A percentile compares a stretch with the other conserved stretches of the same genome.
Conservation (phyloP, 176 grass and related monocot genomes). For the Oryza officinalis region DNA sequence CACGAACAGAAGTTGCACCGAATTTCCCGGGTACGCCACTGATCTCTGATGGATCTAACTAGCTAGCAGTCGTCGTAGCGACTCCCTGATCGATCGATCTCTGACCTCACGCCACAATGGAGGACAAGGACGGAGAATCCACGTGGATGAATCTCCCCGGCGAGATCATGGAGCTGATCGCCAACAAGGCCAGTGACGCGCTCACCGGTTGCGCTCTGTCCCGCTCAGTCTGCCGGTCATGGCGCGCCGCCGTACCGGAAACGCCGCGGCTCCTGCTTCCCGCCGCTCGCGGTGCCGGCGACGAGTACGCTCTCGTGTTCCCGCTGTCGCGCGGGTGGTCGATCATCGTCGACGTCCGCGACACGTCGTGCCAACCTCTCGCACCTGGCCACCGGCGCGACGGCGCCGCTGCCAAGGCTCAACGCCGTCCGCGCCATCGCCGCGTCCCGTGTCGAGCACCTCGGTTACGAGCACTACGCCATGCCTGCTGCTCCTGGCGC, state of each 20-base stretch:
- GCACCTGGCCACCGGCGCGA: constrained; percentile 19
- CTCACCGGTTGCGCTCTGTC: not conserved
- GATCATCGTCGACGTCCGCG: constrained; percentile 10
- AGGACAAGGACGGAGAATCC: too few species aligned
- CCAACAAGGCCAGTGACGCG: too few species aligned
- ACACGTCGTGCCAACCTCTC: constrained; percentile 21
- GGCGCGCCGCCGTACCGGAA: not conserved
- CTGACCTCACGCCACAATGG: too few species aligned
- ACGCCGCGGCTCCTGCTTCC: constrained; percentile 10
- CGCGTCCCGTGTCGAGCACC: not conserved
- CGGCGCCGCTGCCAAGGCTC: constrained; percentile 3
- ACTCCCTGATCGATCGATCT: too few species aligned
- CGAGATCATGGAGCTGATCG: too few species aligned
- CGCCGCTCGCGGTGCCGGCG: not conserved
- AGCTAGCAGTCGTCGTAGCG: too few species aligned
- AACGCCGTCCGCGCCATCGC: not conserved
- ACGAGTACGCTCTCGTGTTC: not conserved
- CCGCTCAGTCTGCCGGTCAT: constrained; percentile 9
- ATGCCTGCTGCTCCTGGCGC: too few species aligned
- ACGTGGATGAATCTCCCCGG: too few species aligned
- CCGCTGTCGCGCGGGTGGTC: constrained; percentile 17
- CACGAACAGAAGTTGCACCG: too few species aligned
- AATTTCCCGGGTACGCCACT: too few species aligned
- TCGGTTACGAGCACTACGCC: too few species aligned
- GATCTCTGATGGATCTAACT: too few species aligned